Conservation (phyloP, 2,329 filamentous ascomycete genomes). For the Alternaria tenuissima region DNA sequence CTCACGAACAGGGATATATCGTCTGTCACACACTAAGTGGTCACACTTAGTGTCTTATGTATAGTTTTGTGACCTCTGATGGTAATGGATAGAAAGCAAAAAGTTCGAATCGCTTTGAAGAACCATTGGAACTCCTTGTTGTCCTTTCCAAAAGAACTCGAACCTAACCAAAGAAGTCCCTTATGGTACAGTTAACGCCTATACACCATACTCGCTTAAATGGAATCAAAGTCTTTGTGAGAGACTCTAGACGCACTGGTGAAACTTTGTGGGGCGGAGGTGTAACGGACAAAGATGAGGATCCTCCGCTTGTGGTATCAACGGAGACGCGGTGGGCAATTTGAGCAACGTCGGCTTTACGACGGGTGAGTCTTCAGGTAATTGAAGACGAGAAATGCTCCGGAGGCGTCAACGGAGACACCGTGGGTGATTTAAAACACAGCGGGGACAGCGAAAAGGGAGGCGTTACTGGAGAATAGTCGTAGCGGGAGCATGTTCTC, state of each 20-base stretch:
- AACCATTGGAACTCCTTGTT: conserved; percentile 1
- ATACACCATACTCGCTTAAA: neutral
- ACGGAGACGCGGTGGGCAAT: neutral
- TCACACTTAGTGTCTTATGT: neutral
- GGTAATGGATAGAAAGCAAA: neutral
- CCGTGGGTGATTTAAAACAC: neutral
- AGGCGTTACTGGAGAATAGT: neutral
- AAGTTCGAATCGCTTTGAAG: neutral
- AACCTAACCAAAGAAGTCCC: conserved; percentile 3
- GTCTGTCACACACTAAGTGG: neutral
- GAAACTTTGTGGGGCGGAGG: neutral
- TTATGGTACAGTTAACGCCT: neutral
- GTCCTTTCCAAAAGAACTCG: neutral
- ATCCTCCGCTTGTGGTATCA: neutral
- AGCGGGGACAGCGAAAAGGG: neutral
- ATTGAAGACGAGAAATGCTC: neutral
- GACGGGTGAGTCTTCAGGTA: neutral
- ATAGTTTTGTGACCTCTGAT: neutral
- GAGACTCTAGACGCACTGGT: neutral
- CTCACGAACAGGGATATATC: neutral
- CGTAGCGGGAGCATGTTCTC: neutral
- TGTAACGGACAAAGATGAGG: neutral
- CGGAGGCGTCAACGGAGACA: neutral
- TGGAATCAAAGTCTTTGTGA: neutral
- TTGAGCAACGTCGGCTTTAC: neutral